Evolutionary conservation across 2,329 filamentous ascomycete genomes (phyloP).

Genomic region (Fusarium verrucosum): DNA sequence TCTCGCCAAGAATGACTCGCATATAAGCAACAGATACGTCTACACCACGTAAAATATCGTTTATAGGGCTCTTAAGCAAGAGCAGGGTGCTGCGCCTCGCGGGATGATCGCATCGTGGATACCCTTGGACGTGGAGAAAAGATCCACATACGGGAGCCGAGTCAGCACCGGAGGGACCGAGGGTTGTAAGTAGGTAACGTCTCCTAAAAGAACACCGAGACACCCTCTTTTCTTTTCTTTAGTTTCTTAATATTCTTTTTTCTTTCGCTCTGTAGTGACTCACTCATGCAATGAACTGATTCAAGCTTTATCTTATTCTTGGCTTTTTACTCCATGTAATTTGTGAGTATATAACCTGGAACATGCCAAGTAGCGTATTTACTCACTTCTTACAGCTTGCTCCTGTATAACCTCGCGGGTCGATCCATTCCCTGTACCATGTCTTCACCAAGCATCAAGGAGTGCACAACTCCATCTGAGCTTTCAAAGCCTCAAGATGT

Average conservation of each 20-base stretch:
- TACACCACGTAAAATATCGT: neutral
- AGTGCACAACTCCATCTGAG: neutral
- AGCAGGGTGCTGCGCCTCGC: constrained; percentile 21
- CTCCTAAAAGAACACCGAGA: neutral
- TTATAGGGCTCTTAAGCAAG: neutral
- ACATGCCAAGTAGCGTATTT: neutral
- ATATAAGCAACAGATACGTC: too few relatives aligned
- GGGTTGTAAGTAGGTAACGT: neutral
- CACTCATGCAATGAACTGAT: neutral
- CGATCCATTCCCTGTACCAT: accelerated
- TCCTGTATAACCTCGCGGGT: accelerated
- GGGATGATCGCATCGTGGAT: constrained; percentile 13
- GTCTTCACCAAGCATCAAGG: neutral
- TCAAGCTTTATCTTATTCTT: neutral
- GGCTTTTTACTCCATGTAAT: neutral
- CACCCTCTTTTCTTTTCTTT: neutral
- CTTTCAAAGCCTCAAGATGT: neutral
- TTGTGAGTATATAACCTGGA: neutral
- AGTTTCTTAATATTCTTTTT: neutral
- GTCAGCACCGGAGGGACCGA: constrained; percentile 4
- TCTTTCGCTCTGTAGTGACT: neutral
- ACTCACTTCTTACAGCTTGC: neutral
- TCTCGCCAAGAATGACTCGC: too few relatives aligned
- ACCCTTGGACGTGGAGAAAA: constrained; percentile 3
- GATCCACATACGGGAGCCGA: neutral